phyloP scores from a whole-genome alignment of 2,329 filamentous ascomycete genomes.

The Cytospora paraplurivora region DNA sequence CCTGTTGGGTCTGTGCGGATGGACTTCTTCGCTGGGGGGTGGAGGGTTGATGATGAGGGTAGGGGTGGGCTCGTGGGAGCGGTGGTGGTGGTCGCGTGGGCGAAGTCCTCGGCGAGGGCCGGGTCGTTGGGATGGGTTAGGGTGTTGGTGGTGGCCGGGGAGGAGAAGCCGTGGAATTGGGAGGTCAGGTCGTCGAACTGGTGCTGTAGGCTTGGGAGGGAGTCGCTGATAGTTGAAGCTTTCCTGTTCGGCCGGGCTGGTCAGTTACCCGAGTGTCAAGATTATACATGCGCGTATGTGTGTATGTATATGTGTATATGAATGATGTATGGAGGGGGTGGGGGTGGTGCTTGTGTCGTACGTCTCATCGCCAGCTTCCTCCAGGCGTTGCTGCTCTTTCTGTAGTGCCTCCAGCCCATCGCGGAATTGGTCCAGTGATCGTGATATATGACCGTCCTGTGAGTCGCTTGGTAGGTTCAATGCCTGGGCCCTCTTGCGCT shows the following conservation, averaged over 20 bases:
- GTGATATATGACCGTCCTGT: slow-evolving; percentile 85
- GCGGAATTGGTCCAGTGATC: slow-evolving; percentile 83
- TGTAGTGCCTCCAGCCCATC: slow-evolving; percentile 75
- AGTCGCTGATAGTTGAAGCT: slow-evolving; percentile 58
- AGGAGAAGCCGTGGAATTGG: slow-evolving; percentile 74
- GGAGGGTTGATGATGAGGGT: slow-evolving; percentile 41
- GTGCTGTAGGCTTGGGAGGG: slow-evolving; percentile 67
- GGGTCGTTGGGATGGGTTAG: slow-evolving; percentile 66
- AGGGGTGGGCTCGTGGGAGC: slow-evolving; percentile 38
- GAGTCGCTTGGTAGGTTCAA: slow-evolving; percentile 76
- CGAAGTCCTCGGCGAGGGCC: slow-evolving; percentile 63
- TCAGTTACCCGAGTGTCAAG: slow-evolving; percentile 64
- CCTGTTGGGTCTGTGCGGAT: slow-evolving; percentile 36
- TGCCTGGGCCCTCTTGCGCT: slow-evolving; percentile 82
- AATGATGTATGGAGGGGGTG: not conserved
- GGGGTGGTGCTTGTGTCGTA: slow-evolving; percentile 41
- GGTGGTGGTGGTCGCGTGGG: slow-evolving; percentile 54
- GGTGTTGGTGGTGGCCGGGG: slow-evolving; percentile 51
- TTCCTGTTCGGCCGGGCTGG: slow-evolving; percentile 40
- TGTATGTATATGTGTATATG: too few relatives aligned
- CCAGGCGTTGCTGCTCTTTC: slow-evolving; percentile 63
- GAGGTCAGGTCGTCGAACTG: slow-evolving; percentile 76
- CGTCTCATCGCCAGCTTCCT: slow-evolving; percentile 65
- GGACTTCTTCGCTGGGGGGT: slow-evolving; percentile 29
- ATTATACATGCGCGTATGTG: slow-evolving; percentile 34